phyloP scores from a whole-genome alignment of 257 asterid species.

The Ophiorrhiza pumila region DNA sequence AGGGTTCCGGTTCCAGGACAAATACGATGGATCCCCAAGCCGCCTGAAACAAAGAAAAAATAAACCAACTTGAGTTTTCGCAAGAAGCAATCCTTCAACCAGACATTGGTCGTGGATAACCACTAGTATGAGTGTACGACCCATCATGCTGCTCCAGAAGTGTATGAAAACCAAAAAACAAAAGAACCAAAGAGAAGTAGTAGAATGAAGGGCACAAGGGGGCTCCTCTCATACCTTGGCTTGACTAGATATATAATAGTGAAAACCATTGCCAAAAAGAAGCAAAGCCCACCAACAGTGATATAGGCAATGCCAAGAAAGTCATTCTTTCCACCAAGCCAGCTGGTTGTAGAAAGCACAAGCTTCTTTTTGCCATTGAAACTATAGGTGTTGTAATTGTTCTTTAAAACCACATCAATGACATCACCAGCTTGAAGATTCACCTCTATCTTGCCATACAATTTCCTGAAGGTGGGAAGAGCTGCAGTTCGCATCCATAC shows the following conservation, averaged over 20 bases:
- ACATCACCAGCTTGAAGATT: constrained; percentile 53
- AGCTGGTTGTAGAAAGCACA: constrained; percentile 84
- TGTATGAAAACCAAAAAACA: not conserved
- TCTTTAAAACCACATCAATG: constrained; percentile 50
- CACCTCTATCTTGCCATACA: constrained; percentile 71
- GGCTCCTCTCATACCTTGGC: constrained; percentile 53
- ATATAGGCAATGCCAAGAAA: constrained; percentile 84
- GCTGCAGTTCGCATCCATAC: constrained; percentile 98
- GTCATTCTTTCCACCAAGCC: constrained; percentile 89
- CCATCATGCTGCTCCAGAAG: not conserved
- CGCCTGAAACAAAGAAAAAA: constrained; percentile 49
- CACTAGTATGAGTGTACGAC: not conserved
- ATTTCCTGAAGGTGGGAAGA: constrained; percentile 83
- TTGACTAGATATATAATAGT: constrained; percentile 57
- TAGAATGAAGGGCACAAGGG: not conserved
- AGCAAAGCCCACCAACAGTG: constrained; percentile 77
- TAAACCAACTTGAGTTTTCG: not conserved
- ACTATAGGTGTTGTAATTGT: constrained; percentile 75
- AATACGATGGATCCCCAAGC: constrained; percentile 89
- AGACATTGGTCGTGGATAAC: not conserved
- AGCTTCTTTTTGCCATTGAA: constrained; percentile 83
- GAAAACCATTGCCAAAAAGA: constrained; percentile 63
- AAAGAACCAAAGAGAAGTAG: not conserved
- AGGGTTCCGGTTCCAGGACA: constrained; percentile 87
- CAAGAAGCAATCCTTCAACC: not conserved